Percentiles rank a stretch among this genome's conserved stretches.
phyloP scores from a whole-genome alignment of 805 yeast species.

The Wickerhamomyces bovis region DNA sequence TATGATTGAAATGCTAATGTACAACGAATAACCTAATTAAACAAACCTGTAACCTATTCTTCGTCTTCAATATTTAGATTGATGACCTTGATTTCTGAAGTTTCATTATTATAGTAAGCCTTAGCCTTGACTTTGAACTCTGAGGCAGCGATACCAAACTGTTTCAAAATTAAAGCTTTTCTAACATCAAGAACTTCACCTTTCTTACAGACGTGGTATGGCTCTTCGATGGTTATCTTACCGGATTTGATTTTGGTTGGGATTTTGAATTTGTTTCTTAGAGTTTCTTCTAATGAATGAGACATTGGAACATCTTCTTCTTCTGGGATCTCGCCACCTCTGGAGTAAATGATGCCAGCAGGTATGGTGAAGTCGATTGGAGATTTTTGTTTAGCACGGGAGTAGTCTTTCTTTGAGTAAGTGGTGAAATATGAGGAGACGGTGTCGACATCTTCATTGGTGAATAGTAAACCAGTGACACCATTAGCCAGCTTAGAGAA shows the following conservation, averaged over 20 bases:
- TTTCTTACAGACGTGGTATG: slow-evolving; percentile 71
- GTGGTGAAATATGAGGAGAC: slow-evolving; percentile 83
- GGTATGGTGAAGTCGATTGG: slow-evolving; percentile 85
- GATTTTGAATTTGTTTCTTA: slow-evolving; percentile 82
- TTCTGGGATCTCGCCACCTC: slow-evolving; percentile 85
- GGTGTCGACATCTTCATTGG: slow-evolving; percentile 83
- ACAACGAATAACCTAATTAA: slow-evolving; percentile 3
- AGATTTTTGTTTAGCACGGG: slow-evolving; percentile 81
- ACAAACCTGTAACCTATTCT: slow-evolving; percentile 4
- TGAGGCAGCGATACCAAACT: slow-evolving; percentile 92
- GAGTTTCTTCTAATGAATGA: slow-evolving; percentile 89
- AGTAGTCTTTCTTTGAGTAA: slow-evolving; percentile 74
- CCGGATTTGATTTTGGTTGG: slow-evolving; percentile 91
- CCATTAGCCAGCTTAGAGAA: slow-evolving; percentile 63
- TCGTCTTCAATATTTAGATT: slow-evolving; percentile 29
- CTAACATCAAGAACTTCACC: slow-evolving; percentile 83
- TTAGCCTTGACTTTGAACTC: slow-evolving; percentile 77
- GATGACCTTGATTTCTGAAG: slow-evolving; percentile 27
- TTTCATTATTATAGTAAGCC: slow-evolving; percentile 73
- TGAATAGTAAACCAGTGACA: slow-evolving; percentile 81
- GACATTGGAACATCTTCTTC: slow-evolving; percentile 97
- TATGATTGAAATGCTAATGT: slow-evolving; percentile 8
- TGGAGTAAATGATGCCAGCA: slow-evolving; percentile 84
- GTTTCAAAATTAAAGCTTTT: slow-evolving; percentile 87
- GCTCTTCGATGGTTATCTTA: slow-evolving; percentile 70